Percentiles rank a stretch among this genome's conserved stretches.
Conservation (phyloP, 2,329 filamentous ascomycete species). For the Diaporthe citrichinensis region DNA sequence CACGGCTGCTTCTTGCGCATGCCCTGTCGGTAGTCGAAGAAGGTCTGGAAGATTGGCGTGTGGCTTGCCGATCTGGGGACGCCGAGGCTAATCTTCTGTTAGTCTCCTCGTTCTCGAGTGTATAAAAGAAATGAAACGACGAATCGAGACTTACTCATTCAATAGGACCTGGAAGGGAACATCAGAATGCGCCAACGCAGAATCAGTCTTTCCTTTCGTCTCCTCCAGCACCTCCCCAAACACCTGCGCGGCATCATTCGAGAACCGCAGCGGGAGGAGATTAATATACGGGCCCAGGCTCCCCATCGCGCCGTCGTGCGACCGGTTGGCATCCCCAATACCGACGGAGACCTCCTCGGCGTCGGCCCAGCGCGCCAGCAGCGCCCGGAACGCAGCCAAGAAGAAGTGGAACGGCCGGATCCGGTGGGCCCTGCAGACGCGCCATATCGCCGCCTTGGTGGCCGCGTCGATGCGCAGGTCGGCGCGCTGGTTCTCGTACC, state of each 20-base stretch:
- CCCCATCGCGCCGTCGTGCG: slow-evolving; percentile 49
- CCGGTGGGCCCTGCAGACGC: background rate
- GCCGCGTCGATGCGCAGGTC: slow-evolving; percentile 7
- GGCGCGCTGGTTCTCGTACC: slow-evolving; percentile 12
- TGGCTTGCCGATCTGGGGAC: slow-evolving; percentile 54
- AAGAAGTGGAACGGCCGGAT: slow-evolving; percentile 60
- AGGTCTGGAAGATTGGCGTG: slow-evolving; percentile 64
- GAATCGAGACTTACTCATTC: slow-evolving; percentile 41
- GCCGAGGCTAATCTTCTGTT: slow-evolving; percentile 46
- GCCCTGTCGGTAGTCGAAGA: slow-evolving; percentile 50
- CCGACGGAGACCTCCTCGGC: slow-evolving; percentile 61
- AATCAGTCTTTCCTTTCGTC: slow-evolving; percentile 46
- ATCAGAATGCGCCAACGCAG: slow-evolving; percentile 56
- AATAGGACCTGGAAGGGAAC: slow-evolving; percentile 66
- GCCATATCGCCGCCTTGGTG: slow-evolving; percentile 10
- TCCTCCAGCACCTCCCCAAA: slow-evolving; percentile 50
- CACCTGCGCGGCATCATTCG: slow-evolving; percentile 21
- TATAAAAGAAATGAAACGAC: fast-evolving
- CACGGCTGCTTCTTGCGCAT: background rate
- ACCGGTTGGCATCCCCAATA: slow-evolving; percentile 60
- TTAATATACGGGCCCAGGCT: slow-evolving; percentile 65
- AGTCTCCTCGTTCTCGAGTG: background rate
- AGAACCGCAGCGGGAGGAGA: slow-evolving; percentile 60
- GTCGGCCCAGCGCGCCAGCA: background rate
- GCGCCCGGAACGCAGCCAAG: slow-evolving; percentile 42